Evolutionary conservation across 2,329 filamentous ascomycete species (phyloP).

Genomic region (Colletotrichum nymphaeae): DNA sequence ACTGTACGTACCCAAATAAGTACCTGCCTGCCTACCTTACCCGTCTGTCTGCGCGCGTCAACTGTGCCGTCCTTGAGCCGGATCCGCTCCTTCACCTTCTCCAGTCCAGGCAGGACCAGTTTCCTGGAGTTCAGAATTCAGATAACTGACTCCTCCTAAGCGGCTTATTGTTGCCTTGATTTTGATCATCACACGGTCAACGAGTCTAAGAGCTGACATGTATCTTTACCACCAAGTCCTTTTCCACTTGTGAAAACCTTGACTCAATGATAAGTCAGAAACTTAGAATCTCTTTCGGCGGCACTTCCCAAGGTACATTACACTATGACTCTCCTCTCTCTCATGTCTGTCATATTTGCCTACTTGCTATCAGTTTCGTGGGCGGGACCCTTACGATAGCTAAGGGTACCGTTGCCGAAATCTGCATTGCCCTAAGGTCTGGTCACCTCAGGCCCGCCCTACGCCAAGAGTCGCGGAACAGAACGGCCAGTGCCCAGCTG

Average conservation of each 20-base stretch:
- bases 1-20: not conserved
- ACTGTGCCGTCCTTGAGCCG: not conserved
- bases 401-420: not conserved
- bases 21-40: no score
- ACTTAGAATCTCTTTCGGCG: not conserved
- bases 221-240: no score
- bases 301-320: not conserved
- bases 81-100: not conserved
- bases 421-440: not conserved
- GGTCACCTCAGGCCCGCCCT: not conserved
- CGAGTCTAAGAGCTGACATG: no score
- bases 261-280: not conserved
- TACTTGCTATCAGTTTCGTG: not conserved
- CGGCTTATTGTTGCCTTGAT: not conserved
- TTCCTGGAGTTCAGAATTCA: not conserved
- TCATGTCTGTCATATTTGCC: not conserved
- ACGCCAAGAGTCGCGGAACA: slow-evolving; percentile 28
- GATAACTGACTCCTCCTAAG: not conserved
- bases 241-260: not conserved
- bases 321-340: not conserved
- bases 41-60: not conserved
- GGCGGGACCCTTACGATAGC: not conserved
- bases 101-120: not conserved
- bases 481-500: slow-evolving; percentile 20
- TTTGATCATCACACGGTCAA: not conserved